These are phyloP conservation scores for Artemisia argyi DNA, from an alignment of 129 eudicot species.

Conservation along the genomic window DNA sequence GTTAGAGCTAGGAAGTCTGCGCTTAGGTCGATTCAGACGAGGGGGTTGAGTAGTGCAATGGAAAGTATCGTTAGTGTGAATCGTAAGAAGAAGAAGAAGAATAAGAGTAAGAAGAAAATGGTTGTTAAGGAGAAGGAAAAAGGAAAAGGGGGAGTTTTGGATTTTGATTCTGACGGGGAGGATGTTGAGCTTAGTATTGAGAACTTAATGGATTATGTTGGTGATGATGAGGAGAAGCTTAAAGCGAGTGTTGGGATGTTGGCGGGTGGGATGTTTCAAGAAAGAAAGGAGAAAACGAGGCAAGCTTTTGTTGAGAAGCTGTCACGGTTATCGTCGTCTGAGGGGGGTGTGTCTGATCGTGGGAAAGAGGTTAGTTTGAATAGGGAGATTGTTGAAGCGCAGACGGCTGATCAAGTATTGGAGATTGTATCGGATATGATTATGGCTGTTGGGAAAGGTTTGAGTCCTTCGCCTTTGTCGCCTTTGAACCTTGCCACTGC, in stretches of 20 bases:
- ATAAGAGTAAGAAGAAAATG: conserved; percentile 46
- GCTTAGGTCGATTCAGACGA: conserved; percentile 68
- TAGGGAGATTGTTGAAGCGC: conserved; percentile 72
- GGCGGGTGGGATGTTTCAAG: conserved; percentile 82
- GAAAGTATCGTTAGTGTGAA: conserved; percentile 43
- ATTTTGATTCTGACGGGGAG: conserved; percentile 36
- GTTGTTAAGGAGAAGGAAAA: conserved; percentile 1
- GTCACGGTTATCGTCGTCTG: conserved; percentile 48
- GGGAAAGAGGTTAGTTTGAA: conserved; percentile 71
- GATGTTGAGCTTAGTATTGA: conserved; percentile 35
- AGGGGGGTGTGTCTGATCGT: conserved; percentile 67
- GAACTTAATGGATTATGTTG: conserved; percentile 28
- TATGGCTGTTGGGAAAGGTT: conserved; percentile 82
- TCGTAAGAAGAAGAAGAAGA: conserved; percentile 49
- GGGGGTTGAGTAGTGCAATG: conserved; percentile 66
- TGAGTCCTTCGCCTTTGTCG: conserved; percentile 91
- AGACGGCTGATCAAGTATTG: conserved; percentile 79
- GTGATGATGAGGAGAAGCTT: conserved; percentile 34
- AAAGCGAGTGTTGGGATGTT: conserved; percentile 49
- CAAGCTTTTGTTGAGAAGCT: conserved; percentile 71
- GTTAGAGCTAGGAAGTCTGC: conserved; percentile 91
- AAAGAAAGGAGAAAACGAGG: conserved; percentile 54
- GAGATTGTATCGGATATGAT: conserved; percentile 63
- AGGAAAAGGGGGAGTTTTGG: conserved; percentile 20
- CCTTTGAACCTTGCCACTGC: conserved; percentile 92